Evolutionary conservation across 148 eudicot genomes (phyloP).

Genomic region (Vaccinium myrtillus): DNA sequence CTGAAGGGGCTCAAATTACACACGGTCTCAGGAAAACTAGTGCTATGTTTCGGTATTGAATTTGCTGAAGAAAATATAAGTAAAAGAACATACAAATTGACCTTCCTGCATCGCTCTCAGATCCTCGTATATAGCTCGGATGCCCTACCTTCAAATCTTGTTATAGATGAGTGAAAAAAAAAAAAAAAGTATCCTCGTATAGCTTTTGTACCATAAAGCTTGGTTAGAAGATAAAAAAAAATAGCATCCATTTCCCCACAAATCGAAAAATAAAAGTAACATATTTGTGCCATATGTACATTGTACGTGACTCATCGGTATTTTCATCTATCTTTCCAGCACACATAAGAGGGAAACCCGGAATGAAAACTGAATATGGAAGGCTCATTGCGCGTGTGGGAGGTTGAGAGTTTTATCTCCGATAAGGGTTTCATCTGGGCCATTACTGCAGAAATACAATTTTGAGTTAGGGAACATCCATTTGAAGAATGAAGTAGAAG

Average conservation of each 20-base stretch:
- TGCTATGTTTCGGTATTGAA: background rate
- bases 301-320: background rate
- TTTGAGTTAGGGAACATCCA: background rate
- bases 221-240: background rate
- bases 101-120: background rate
- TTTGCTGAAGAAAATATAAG: background rate
- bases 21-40: background rate
- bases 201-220: background rate
- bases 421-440: constrained; percentile 44
- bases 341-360: background rate
- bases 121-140: background rate
- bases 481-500: background rate
- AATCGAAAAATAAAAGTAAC: background rate
- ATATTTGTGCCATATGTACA: background rate
- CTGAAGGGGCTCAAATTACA: background rate
- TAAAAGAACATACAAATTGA: background rate
- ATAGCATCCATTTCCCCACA: background rate
- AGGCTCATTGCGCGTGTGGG: constrained; percentile 28
- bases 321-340: constrained; percentile 1
- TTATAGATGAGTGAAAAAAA: background rate
- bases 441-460: constrained; percentile 55
- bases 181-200: background rate
- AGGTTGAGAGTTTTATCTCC: constrained; percentile 45
- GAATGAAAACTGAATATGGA: background rate
- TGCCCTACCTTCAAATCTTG: background rate